These are phyloP conservation scores for Phyllosticta citrichinensis DNA, from an alignment of 2,329 filamentous ascomycete genomes.

Conservation along the genomic window DNA sequence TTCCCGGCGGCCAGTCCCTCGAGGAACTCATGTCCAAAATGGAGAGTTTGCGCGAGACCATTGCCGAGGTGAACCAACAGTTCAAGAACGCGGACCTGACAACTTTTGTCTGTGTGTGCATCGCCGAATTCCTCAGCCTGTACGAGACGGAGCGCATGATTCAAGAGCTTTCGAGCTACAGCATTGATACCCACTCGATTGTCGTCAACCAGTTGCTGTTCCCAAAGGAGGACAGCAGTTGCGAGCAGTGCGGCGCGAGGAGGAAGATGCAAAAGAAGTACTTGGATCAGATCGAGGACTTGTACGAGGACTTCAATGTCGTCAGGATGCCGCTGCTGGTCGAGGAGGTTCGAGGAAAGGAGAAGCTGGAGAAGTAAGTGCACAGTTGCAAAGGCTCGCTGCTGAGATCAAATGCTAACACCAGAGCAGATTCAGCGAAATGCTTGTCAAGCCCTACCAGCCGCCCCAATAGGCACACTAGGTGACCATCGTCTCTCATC, in stretches of 20 bases:
- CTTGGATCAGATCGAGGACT: slow-evolving; percentile 92
- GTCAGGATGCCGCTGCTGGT: slow-evolving; percentile 95
- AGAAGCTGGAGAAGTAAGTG: slow-evolving; percentile 66
- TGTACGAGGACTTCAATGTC: slow-evolving; percentile 98
- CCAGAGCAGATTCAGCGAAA: slow-evolving; percentile 57
- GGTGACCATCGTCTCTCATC: neutral
- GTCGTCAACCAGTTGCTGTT: slow-evolving; percentile 98
- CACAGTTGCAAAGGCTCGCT: neutral
- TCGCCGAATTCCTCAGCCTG: slow-evolving; percentile 89
- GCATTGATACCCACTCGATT: slow-evolving; percentile 94
- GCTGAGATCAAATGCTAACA: slow-evolving; percentile 10
- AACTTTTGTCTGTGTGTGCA: slow-evolving; percentile 97
- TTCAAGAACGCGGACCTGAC: slow-evolving; percentile 96
- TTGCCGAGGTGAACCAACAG: slow-evolving; percentile 90
- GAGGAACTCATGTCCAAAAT: slow-evolving; percentile 91
- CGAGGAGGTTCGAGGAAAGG: slow-evolving; percentile 92
- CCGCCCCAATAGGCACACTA: slow-evolving; percentile 42
- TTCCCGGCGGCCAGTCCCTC: slow-evolving; percentile 88
- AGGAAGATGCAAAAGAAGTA: slow-evolving; percentile 99
- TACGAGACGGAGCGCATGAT: slow-evolving; percentile 99
- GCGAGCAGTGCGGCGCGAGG: slow-evolving; percentile 90
- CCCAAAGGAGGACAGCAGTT: slow-evolving; percentile 72
- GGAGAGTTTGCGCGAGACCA: slow-evolving; percentile 85
- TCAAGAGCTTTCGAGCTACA: slow-evolving; percentile 85
- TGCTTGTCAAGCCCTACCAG: slow-evolving; percentile 67